phyloP scores from a whole-genome alignment of 495 filamentous ascomycete genomes.

The Bombardia bombarda region DNA sequence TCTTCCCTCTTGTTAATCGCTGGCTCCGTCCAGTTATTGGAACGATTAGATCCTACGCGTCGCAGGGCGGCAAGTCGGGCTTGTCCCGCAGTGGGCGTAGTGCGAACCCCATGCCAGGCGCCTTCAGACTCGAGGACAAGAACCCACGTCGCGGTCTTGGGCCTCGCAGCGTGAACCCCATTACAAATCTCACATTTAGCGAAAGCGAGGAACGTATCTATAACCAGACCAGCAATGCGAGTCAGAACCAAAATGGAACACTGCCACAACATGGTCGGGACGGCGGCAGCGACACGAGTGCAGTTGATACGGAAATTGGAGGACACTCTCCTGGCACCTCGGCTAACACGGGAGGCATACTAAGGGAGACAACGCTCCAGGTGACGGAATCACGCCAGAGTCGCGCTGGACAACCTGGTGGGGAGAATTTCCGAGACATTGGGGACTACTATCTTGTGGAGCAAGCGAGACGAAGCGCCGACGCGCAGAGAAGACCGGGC shows the following conservation, averaged over 20 bases:
- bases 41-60: slow-evolving; percentile 21
- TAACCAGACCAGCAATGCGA: slow-evolving; percentile 4
- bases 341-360: slow-evolving; percentile 4
- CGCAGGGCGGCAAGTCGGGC: slow-evolving; percentile 8
- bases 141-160: slow-evolving; percentile 33
- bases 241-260: neutral
- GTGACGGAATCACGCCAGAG: slow-evolving; percentile 9
- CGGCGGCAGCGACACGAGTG: slow-evolving; percentile 1
- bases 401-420: neutral
- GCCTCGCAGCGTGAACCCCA: slow-evolving; percentile 33
- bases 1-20: slow-evolving; percentile 37
- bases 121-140: slow-evolving; percentile 27
- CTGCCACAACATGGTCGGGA: neutral
- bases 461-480: slow-evolving; percentile 8
- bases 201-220: slow-evolving; percentile 46
- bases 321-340: no score
- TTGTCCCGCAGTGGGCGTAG: slow-evolving; percentile 18
- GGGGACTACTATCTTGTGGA: slow-evolving; percentile 19
- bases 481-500: neutral
- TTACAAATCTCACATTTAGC: slow-evolving; percentile 39
- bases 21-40: slow-evolving; percentile 27
- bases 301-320: no score
- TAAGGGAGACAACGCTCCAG: slow-evolving; percentile 17
- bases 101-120: slow-evolving; percentile 9
- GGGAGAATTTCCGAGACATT: neutral